Base-by-base conservation (phyloP, 768 basidiomycete genomes). In the Termitomyces sp. region DNA sequence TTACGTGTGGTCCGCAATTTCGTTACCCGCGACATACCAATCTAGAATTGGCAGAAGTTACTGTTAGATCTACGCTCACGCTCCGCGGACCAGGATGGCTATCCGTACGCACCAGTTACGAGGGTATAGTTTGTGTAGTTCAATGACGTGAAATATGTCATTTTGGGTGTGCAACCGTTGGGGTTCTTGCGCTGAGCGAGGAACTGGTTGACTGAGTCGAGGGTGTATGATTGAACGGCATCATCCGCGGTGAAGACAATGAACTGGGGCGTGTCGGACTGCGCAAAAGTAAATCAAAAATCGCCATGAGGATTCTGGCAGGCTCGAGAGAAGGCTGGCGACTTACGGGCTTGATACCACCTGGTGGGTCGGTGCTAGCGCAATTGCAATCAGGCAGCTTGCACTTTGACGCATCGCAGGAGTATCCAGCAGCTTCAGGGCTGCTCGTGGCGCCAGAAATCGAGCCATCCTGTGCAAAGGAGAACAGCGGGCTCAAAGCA, bases 1-100 rank as follows among this genome's bases (percentile, higher is more conserved):
- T 67, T 72, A 87, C 84, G 89, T 88, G 69, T 89, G 87, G 74
- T 90, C 89, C 35, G 88, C 89, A 65, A 93, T 91, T 70, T 93
- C 91, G 70, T 92, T 92, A 22, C 91, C 91, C 4, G 86, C 88
- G 35, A 91, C 89, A 70, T 76, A 92, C 88, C 88, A 91, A 71
- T 91, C 89, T 76, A 77, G 20, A 63, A 56, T 28, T 16, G 49
- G 59, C 53, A 60, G 45, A 49, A 57, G 53, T 38, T 24, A 32
- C 20, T 7, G 24, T 55, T 12, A 57, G 42, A 12, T 55, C 4
- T 7, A 46, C 16, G 45, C 20, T 57, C 32, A 36, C 4, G 5
- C n/a, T 46, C 51, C 24, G 44, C 12, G 35, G 49, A 33, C 11
- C 72, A 22, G 50, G 9, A 16, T 8, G 32, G 18, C 1, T 24